Evolutionary conservation across 140 eudicot genomes (phyloP).

Genomic region (Erigeron philadelphicus): DNA sequence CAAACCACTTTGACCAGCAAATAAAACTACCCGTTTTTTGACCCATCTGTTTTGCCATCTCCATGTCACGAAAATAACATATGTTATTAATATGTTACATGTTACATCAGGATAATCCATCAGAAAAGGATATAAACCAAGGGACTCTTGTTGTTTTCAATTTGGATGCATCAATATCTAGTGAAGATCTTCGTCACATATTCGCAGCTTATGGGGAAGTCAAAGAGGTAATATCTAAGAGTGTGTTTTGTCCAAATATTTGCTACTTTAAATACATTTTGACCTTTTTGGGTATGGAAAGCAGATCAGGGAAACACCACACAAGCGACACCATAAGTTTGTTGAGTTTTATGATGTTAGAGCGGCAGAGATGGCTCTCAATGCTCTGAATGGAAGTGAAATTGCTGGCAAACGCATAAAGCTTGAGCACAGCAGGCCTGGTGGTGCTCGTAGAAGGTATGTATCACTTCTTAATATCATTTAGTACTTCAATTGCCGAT

Average conservation of each 20-base stretch:
- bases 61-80: neutral
- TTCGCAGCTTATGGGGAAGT: constrained; percentile 91
- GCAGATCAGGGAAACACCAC: constrained; percentile 93
- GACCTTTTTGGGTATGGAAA: constrained; percentile 15
- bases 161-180: constrained; percentile 82
- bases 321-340: constrained; percentile 88
- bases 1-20: neutral
- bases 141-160: constrained; percentile 93
- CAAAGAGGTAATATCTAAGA: constrained; percentile 60
- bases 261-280: constrained; percentile 1
- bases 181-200: constrained; percentile 77
- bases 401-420: constrained; percentile 95
- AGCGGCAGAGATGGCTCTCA: constrained; percentile 89
- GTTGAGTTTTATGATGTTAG: constrained; percentile 85
- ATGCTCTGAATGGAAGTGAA: constrained; percentile 81
- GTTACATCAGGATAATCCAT: constrained; percentile 73
- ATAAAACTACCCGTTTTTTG: neutral
- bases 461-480: neutral
- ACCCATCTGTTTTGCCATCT: neutral
- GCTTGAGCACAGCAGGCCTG: constrained; percentile 97
- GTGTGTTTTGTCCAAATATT: constrained; percentile 1
- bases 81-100: neutral
- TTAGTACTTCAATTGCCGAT: neutral
- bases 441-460: constrained; percentile 89
- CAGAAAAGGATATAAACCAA: constrained; percentile 92